phyloP scores from a whole-genome alignment of 495 filamentous ascomycete species.

The Aspergillus asperescens region DNA sequence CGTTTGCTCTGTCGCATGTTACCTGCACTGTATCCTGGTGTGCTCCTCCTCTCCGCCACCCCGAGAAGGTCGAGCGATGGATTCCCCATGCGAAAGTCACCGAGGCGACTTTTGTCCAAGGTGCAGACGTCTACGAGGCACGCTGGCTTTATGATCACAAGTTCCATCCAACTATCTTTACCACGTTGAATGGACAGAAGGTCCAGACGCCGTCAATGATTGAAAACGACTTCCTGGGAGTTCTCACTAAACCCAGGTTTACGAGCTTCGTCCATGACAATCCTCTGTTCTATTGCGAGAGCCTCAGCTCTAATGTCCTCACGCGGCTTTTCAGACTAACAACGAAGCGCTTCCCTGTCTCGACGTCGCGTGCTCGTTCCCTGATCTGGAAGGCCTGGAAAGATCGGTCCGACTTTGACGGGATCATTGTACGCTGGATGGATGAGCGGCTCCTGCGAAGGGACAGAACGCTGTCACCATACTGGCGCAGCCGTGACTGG shows the following conservation, averaged over 20 bases:
- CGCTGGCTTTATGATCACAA: constrained; percentile 59
- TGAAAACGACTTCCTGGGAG: constrained; percentile 49
- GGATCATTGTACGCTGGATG: constrained; percentile 57
- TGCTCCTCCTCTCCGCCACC: constrained; percentile 47
- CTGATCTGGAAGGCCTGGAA: constrained; percentile 64
- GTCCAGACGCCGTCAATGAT: constrained; percentile 57
- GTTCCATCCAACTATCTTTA: constrained; percentile 55
- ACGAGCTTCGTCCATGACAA: constrained; percentile 54
- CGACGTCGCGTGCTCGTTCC: constrained; percentile 54
- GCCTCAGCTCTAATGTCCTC: constrained; percentile 41
- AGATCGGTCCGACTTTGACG: constrained; percentile 52
- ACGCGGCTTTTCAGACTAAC: constrained; percentile 45
- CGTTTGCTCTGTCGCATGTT: constrained; percentile 52
- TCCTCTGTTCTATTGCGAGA: constrained; percentile 49
- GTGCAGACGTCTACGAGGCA: constrained; percentile 48
- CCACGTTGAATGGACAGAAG: constrained; percentile 51
- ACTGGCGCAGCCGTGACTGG: constrained; percentile 54
- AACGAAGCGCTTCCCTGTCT: constrained; percentile 48
- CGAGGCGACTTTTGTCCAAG: constrained; percentile 53
- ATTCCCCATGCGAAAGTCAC: constrained; percentile 56
- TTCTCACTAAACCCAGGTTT: constrained; percentile 50
- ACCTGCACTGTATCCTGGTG: constrained; percentile 55
- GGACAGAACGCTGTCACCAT: constrained; percentile 49
- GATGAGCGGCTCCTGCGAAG: constrained; percentile 56
- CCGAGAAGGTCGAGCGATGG: constrained; percentile 52